Evolutionary conservation across 805 yeast genomes (phyloP).

Genomic region (Ogataea populi-albae): DNA sequence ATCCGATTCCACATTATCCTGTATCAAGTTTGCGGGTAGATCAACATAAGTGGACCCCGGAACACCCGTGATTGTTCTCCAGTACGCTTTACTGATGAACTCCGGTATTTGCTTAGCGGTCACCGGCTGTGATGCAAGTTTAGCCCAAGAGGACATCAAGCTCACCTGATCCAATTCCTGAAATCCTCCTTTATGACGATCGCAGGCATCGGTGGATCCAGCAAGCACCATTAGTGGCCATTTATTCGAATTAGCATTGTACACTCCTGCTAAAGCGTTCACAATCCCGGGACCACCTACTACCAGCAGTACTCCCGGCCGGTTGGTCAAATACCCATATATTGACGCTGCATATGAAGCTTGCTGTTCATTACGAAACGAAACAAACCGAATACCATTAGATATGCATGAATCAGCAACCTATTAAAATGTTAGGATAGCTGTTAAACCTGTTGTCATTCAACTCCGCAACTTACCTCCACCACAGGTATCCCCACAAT

Average conservation of each 20-base stretch:
- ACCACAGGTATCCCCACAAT: slow-evolving; percentile 76
- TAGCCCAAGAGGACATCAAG: slow-evolving; percentile 42
- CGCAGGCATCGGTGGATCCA: slow-evolving; percentile 53
- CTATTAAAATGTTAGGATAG: slow-evolving; percentile 9
- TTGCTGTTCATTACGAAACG: slow-evolving; percentile 69
- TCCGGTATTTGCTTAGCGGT: slow-evolving; percentile 36
- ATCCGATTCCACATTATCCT: slow-evolving; percentile 20
- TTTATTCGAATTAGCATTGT: slow-evolving; percentile 57
- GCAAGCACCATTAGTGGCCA: slow-evolving; percentile 68
- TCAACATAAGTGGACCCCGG: slow-evolving; percentile 66
- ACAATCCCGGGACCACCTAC: slow-evolving; percentile 78
- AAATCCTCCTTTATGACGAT: slow-evolving; percentile 58
- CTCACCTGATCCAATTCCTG: slow-evolving; percentile 69
- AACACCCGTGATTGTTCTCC: slow-evolving; percentile 42
- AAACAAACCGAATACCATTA: slow-evolving; percentile 52
- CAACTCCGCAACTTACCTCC: slow-evolving; percentile 37
- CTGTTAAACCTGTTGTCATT: background rate
- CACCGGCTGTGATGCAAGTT: slow-evolving; percentile 40
- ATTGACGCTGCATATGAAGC: slow-evolving; percentile 76
- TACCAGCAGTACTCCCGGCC: slow-evolving; percentile 64
- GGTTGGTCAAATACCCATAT: slow-evolving; percentile 62
- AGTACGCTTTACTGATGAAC: slow-evolving; percentile 45
- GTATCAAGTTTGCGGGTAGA: slow-evolving; percentile 60
- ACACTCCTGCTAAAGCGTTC: slow-evolving; percentile 65
- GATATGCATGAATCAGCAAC: slow-evolving; percentile 58